phyloP scores from a whole-genome alignment of 306 rosid genomes.

The Nissolia schottii region DNA sequence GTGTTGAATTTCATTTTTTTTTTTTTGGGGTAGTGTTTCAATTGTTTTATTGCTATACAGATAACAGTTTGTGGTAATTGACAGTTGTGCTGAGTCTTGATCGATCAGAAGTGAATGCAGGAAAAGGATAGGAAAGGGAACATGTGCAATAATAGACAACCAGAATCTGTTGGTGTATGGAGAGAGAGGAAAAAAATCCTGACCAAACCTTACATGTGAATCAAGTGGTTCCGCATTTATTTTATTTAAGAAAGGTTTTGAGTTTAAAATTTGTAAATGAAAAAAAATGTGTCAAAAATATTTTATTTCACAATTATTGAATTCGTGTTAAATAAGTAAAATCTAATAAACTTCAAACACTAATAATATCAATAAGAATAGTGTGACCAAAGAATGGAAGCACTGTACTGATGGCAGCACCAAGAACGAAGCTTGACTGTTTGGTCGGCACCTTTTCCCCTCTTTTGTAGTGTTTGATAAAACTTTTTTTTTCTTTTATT shows the following conservation, averaged over 20 bases:
- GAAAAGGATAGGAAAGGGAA: slow-evolving; percentile 3
- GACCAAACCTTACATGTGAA: too few species aligned
- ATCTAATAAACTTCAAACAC: too few species aligned
- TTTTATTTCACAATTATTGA: too few species aligned
- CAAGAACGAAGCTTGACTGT: background rate
- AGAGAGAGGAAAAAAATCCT: too few species aligned
- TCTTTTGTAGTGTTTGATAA: too few species aligned
- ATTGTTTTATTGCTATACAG: background rate
- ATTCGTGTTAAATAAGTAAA: too few species aligned
- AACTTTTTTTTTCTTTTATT: background rate
- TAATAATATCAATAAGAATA: too few species aligned
- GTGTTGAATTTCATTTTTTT: background rate
- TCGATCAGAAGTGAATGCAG: slow-evolving; percentile 18
- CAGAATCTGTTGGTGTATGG: background rate
- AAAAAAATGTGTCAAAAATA: too few species aligned
- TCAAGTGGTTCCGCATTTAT: too few species aligned
- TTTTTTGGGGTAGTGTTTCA: background rate
- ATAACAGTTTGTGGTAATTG: slow-evolving; percentile 19
- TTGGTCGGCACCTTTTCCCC: background rate
- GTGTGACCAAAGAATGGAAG: background rate
- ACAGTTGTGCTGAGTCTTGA: slow-evolving; percentile 33
- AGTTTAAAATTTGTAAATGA: too few species aligned
- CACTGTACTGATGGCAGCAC: background rate
- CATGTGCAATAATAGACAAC: slow-evolving; percentile 53
- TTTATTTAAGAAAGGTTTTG: too few species aligned